phyloP scores from a whole-genome alignment of 768 basidiomycete genomes.

The Podaxis rugospora region DNA sequence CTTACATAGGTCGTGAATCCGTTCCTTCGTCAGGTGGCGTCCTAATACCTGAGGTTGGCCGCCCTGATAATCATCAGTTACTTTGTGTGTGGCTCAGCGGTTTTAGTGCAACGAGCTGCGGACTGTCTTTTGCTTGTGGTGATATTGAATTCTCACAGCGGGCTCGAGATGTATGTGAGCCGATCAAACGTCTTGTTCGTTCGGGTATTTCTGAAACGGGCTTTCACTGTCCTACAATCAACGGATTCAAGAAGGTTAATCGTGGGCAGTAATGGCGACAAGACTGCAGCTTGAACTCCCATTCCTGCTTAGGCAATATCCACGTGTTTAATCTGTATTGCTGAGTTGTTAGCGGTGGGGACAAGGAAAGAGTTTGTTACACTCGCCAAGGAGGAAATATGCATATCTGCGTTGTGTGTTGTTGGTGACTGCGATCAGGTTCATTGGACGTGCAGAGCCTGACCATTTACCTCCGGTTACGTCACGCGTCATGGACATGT shows the following conservation, averaged over 20 bases:
- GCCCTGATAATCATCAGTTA: neutral
- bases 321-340: conserved; percentile 20
- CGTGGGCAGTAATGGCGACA: conserved; percentile 29
- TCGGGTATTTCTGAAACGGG: conserved; percentile 29
- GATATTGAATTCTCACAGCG: conserved; percentile 23
- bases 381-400: conserved; percentile 25
- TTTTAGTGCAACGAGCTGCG: neutral
- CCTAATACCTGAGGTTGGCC: conserved; percentile 19
- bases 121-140: conserved; percentile 32
- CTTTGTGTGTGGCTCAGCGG: neutral
- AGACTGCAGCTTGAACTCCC: conserved; percentile 14
- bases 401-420: conserved; percentile 14
- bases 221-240: conserved; percentile 36
- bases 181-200: conserved; percentile 18
- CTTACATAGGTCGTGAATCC: conserved; percentile 36
- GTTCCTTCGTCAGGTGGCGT: conserved; percentile 31
- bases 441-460: too few relatives aligned
- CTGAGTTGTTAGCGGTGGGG: neutral
- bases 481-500: too few relatives aligned
- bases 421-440: neutral
- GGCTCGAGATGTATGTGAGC: conserved; percentile 23
- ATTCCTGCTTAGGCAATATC: conserved; percentile 22
- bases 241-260: conserved; percentile 29
- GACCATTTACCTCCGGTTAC: too few relatives aligned
- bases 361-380: neutral